Percentiles rank a stretch among this genome's conserved stretches.
These are phyloP conservation scores for Phaseolus lunatus DNA, from an alignment of 306 rosid species.

Conservation along the genomic window DNA sequence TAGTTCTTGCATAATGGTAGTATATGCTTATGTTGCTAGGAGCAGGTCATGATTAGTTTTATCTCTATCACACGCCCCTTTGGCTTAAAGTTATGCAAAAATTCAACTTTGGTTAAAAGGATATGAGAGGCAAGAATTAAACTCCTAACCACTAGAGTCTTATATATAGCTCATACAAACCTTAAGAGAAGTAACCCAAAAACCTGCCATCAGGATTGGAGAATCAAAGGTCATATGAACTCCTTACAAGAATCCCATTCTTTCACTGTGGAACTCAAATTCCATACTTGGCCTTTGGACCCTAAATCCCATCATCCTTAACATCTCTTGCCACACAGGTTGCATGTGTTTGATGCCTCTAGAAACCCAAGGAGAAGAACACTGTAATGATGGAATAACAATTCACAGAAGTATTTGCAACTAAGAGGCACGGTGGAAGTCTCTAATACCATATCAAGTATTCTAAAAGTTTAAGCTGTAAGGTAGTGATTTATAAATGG, in stretches of 20 bases:
- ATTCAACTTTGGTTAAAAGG: neutral
- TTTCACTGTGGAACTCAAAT: neutral
- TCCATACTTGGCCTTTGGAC: neutral
- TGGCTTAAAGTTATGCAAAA: neutral
- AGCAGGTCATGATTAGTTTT: neutral
- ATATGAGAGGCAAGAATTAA: neutral
- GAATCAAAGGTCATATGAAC: neutral
- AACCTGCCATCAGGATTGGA: neutral
- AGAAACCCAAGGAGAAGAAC: neutral
- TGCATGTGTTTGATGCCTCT: neutral
- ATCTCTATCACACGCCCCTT: neutral
- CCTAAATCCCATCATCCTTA: neutral
- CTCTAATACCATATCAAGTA: neutral
- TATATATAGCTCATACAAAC: neutral
- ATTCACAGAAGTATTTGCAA: neutral
- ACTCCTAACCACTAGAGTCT: neutral
- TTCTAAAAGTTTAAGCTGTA: too few relatives aligned
- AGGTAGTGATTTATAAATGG: neutral
- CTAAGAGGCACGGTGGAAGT: neutral
- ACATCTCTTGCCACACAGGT: neutral
- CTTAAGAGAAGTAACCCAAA: neutral
- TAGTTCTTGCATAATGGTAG: conserved; percentile 1
- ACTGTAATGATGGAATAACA: neutral
- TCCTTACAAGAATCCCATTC: neutral
- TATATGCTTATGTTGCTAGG: neutral